These are phyloP conservation scores for Quercus variabilis DNA, from an alignment of 306 rosid species.

Conservation along the genomic window DNA sequence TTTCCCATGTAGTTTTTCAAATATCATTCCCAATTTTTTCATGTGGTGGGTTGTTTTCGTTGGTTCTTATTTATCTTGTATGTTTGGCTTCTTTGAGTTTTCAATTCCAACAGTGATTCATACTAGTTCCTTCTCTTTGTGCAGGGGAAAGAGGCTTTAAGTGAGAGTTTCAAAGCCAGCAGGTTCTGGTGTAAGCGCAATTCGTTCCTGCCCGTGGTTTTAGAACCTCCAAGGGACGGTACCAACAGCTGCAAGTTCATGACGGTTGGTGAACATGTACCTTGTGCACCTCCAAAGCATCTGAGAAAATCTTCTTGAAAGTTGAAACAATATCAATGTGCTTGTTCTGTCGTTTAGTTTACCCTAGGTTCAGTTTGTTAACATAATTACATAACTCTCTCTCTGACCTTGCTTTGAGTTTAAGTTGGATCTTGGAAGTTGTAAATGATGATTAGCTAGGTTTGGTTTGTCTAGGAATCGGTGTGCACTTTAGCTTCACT, in stretches of 20 bases:
- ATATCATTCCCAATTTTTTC: not conserved
- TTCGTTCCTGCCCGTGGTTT: slow-evolving; percentile 36
- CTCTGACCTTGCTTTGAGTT: not conserved
- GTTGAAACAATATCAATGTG: too few species aligned
- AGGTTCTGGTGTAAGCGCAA: slow-evolving; percentile 35
- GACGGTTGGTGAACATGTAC: slow-evolving; percentile 15
- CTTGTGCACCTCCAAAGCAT: slow-evolving; percentile 9
- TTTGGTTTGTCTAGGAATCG: not conserved
- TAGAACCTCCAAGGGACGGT: slow-evolving; percentile 41
- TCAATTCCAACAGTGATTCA: not conserved
- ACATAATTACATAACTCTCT: not conserved
- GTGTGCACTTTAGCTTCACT: not conserved
- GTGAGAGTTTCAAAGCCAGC: slow-evolving; percentile 26
- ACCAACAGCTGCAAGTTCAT: not conserved
- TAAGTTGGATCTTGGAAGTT: not conserved
- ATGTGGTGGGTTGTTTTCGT: not conserved
- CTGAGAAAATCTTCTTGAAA: not conserved
- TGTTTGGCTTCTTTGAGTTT: not conserved
- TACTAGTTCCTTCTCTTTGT: not conserved
- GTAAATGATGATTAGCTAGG: not conserved
- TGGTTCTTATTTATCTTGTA: too few species aligned
- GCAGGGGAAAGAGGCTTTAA: slow-evolving; percentile 40
- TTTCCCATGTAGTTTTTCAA: not conserved
- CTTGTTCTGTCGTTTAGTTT: too few species aligned
- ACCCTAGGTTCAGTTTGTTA: too few species aligned